Evolutionary conservation across 2,329 filamentous ascomycete species (phyloP).

Genomic region (Cercospora beticola): DNA sequence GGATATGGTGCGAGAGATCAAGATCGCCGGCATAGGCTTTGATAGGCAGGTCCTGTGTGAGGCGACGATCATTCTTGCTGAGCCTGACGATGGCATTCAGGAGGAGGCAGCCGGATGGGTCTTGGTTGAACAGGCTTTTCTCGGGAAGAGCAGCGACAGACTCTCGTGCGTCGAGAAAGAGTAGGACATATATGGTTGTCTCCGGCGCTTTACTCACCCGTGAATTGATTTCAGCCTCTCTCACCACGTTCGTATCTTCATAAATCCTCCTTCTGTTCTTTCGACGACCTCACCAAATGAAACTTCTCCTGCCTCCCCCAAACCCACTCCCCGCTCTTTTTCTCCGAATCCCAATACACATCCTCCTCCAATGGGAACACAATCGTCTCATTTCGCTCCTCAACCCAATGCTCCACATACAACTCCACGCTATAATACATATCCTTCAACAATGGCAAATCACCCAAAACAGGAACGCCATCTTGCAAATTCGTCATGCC

Average conservation of each 20-base stretch:
- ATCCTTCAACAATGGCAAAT: constrained; percentile 22
- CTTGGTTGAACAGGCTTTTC: background rate
- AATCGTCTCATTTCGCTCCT: constrained; percentile 21
- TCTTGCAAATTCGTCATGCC: constrained; percentile 28
- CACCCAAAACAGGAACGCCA: constrained; percentile 23
- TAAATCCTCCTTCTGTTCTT: background rate
- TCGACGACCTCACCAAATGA: constrained; percentile 19
- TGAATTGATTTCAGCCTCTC: background rate
- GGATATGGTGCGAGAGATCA: background rate
- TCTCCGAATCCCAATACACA: constrained; percentile 25
- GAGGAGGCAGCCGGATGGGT: constrained; percentile 1
- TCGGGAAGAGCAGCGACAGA: background rate
- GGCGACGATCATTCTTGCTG: background rate
- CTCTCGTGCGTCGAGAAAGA: background rate
- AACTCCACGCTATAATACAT: constrained; percentile 28
- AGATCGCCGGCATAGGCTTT: background rate
- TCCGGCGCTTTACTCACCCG: background rate
- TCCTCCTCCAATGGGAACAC: constrained; percentile 27
- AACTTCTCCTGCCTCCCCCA: constrained; percentile 26
- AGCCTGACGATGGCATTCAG: background rate
- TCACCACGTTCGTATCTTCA: background rate
- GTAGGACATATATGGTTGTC: background rate
- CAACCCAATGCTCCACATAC: constrained; percentile 24
- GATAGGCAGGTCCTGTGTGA: background rate
- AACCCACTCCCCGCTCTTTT: constrained; percentile 24